Evolutionary conservation across 2,329 filamentous ascomycete species (phyloP), one percentile per base, ranked within the genome.

Genomic region (Aspergillus pseudoterreus): DNA sequence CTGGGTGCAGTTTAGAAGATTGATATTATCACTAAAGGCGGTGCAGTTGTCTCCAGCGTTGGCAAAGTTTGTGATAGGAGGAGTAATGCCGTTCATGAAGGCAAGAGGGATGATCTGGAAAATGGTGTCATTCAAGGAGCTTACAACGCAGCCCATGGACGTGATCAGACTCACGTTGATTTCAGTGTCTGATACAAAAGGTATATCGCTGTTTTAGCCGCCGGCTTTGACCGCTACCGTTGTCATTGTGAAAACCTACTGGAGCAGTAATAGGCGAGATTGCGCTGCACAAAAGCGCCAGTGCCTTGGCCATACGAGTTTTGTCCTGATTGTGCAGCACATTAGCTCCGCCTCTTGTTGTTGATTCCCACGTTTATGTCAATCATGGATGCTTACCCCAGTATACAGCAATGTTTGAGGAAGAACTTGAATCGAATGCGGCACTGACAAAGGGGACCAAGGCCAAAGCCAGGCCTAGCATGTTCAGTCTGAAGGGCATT

Each of bases 41-140:
- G 77, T 80, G 68, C 86, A 89, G 43, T 77, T 78, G 57, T 85
- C 73, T 12, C 80, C 80, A 4, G 81, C 78, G 55, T 82, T 86
- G 47, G 85, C 80, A 60, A 89, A 85, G 69, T 89, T 86, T 51
- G 84, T 71, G 35, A 76, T 73, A 0, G 80, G 77, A 17, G 70
- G 71, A 11, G 73, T 78, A 55, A 88, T 79, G 43, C 75, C 75
- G 42, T 78, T 78, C 50, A 88, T 60, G 62, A 89, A 89, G 2
- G 84, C 78, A 47, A 89, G 60, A 2, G 82, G 80, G 46, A 88
- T 83, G 51, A 87, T 78, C 77, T 83, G 51, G 6, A 51, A 30
- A 14, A 10, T 45, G 0, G 21, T 15, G 4, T 30, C 22, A 43
- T 33, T 27, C 33, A 22, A 17, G 4, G 6, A 6, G 14, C n/a